Evolutionary conservation across 371 early-diverging fungal genomes (phyloP), one percentile per base, ranked within the genome.

Genomic region (Mitosporidium daphniae): DNA sequence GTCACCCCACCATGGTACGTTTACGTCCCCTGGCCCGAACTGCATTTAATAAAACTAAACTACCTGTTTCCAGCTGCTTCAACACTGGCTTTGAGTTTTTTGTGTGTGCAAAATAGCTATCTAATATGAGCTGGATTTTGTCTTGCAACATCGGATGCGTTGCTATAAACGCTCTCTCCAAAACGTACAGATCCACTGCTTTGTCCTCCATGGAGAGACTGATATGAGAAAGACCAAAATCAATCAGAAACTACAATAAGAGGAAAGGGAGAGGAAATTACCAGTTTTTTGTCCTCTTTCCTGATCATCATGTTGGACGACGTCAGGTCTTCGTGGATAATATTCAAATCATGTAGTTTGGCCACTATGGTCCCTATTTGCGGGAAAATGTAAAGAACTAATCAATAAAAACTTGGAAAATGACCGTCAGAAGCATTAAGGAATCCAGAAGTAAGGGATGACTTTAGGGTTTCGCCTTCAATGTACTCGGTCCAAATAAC

Each of bases 111-210:
- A 31, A 37, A 31, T 84, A 84, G 8, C 44, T 39, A 7, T 48
- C 45, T 9, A 78, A 32, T 8, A 84, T 61, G 19, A 17, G 13
- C 21, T 35, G 34, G 53, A 70, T 68, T 55, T 68, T 31, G 17
- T 36, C 28, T 30, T 63, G 61, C 3, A 67, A 54, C 14, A 63
- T 48, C 14, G 44, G 75, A 42, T 86, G 80, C 4, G 77, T 71
- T 41, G 82, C 75, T 3, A 48, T 32, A 34, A 93, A 59, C 0
- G 91, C 73, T 17, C 75, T 58, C 43, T 97, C 93, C 16, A 97
- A 61, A 3, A 93, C 84, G 47, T 91, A 93, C 16, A 97, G 50
- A 52, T 97, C 98, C 1, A 93, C 94, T 9, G 84, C 94, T 45
- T 86, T 89, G 45, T 97, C 98, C 40, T 97, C 98, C n/a, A 47